Evolutionary conservation across 257 asterid genomes (phyloP).

Genomic region (Jacaranda copaia): DNA sequence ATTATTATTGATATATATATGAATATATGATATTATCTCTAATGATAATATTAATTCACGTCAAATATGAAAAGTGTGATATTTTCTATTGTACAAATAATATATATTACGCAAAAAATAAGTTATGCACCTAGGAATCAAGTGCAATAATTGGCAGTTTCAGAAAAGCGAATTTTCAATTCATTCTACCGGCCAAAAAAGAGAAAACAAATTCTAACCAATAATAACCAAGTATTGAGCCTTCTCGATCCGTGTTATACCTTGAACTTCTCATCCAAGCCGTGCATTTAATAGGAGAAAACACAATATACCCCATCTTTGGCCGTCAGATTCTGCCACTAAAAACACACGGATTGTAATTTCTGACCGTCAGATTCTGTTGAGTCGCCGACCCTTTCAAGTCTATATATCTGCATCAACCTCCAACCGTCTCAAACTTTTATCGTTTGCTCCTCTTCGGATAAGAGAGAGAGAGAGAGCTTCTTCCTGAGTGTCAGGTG

Average conservation of each 20-base stretch:
- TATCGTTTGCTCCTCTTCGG: constrained; percentile 26
- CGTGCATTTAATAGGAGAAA: constrained; percentile 56
- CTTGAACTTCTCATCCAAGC: constrained; percentile 43
- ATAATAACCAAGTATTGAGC: constrained; percentile 31
- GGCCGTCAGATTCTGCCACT: constrained; percentile 56
- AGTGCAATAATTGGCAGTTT: too few relatives aligned
- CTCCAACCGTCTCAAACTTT: not conserved
- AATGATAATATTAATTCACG: too few relatives aligned
- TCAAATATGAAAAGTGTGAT: too few relatives aligned
- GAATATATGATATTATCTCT: too few relatives aligned
- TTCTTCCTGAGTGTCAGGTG: constrained; percentile 37
- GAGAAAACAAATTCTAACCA: constrained; percentile 39
- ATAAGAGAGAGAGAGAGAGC: constrained; percentile 11
- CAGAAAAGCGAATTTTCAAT: too few relatives aligned
- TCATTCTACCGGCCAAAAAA: too few relatives aligned
- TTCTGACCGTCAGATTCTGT: constrained; percentile 58
- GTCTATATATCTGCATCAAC: constrained; percentile 47
- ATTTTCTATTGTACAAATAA: too few relatives aligned
- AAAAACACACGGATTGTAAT: constrained; percentile 41
- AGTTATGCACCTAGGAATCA: too few relatives aligned
- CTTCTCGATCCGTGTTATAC: constrained; percentile 51
- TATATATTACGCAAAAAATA: too few relatives aligned
- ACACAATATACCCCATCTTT: constrained; percentile 51
- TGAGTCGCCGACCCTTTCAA: constrained; percentile 14
- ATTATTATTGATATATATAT: too few relatives aligned